Conservation (phyloP, 2,329 filamentous ascomycete genomes). For the Rutstroemia sp. region DNA sequence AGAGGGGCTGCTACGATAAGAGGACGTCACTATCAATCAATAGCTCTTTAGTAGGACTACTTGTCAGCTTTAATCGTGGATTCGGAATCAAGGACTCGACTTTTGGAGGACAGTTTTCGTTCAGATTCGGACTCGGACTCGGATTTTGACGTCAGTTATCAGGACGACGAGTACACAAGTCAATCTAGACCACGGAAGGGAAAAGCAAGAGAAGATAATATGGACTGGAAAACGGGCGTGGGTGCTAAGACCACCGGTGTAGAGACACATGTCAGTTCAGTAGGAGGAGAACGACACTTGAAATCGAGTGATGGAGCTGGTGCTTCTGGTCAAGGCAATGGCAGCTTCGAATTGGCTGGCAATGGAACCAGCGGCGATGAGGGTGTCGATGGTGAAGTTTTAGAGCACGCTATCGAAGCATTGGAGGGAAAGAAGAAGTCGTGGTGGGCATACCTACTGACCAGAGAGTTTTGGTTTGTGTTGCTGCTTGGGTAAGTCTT, state of each 20-base stretch:
- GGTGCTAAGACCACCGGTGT: conserved; percentile 14
- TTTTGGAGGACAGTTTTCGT: conserved; percentile 26
- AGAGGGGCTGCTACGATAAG: neutral
- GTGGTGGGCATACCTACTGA: conserved; percentile 72
- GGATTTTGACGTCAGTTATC: neutral
- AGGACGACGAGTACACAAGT: conserved; percentile 2
- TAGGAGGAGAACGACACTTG: conserved; percentile 12
- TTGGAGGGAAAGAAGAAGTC: conserved; percentile 46
- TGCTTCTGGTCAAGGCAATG: conserved; percentile 3
- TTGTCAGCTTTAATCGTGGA: neutral
- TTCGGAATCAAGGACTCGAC: conserved; percentile 9
- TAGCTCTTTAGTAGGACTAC: too few species aligned
- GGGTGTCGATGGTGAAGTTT: conserved; percentile 19
- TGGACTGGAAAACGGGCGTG: neutral
- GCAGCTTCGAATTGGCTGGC: conserved; percentile 13
- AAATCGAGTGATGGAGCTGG: conserved; percentile 21
- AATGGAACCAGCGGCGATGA: neutral
- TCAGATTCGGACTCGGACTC: conserved; percentile 13
- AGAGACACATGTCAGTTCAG: conserved; percentile 13
- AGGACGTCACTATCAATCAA: too few species aligned
- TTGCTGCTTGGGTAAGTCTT: conserved; percentile 59
- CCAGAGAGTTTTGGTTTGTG: conserved; percentile 81
- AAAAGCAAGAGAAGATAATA: conserved; percentile 4
- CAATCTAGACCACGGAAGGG: conserved; percentile 8
- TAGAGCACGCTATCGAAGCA: conserved; percentile 40